phyloP scores from a whole-genome alignment of 2,329 filamentous ascomycete genomes.

The Beauveria asiatica region DNA sequence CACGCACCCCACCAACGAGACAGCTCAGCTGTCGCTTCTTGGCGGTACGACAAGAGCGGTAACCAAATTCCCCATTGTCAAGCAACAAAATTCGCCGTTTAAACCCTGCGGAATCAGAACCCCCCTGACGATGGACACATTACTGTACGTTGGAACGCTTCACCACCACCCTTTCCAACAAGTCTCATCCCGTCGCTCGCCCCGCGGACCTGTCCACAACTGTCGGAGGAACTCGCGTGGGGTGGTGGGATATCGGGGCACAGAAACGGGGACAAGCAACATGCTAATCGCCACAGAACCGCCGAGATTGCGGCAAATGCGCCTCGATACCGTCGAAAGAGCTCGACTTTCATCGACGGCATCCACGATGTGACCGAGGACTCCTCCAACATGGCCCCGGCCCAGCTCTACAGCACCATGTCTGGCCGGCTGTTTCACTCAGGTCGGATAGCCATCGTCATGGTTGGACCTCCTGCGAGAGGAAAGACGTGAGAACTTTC shows the following conservation, averaged over 20 bases:
- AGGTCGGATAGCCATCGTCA: slow-evolving; percentile 92
- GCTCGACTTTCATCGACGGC: slow-evolving; percentile 92
- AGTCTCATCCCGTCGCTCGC: not conserved
- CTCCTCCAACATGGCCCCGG: slow-evolving; percentile 69
- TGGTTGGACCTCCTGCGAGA: slow-evolving; percentile 87
- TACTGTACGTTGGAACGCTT: slow-evolving; percentile 19
- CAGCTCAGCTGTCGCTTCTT: not conserved
- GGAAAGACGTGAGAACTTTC: slow-evolving; percentile 69
- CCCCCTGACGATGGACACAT: slow-evolving; percentile 21
- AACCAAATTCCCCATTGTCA: not conserved
- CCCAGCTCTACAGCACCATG: slow-evolving; percentile 96
- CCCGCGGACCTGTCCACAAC: not conserved
- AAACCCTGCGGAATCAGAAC: not conserved
- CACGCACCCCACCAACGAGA: slow-evolving; percentile 2
- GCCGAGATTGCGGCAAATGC: slow-evolving; percentile 88
- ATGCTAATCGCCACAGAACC: slow-evolving; percentile 49
- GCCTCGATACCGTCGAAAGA: slow-evolving; percentile 81
- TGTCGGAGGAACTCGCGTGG: slow-evolving; percentile 3
- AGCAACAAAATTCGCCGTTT: not conserved
- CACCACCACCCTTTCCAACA: not conserved
- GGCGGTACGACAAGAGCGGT: not conserved
- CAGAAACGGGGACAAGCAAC: not conserved
- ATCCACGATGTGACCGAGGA: slow-evolving; percentile 90
- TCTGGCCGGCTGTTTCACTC: slow-evolving; percentile 95
- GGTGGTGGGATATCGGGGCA: not conserved